Conservation (phyloP, 2,329 filamentous ascomycete genomes). For the Didymellaceae sp. region DNA sequence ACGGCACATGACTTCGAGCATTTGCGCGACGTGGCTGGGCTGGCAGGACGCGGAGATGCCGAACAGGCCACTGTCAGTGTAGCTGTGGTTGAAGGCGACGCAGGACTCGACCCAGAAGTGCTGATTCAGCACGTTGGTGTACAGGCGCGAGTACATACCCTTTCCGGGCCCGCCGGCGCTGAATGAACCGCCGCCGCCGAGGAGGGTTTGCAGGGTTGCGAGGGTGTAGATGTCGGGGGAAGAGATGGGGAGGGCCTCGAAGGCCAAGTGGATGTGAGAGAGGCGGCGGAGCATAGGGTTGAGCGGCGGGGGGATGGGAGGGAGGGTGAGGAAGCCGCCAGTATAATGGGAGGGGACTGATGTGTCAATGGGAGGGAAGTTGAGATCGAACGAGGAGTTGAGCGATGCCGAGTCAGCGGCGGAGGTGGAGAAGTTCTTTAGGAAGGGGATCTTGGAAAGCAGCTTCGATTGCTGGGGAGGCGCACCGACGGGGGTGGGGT, state of each 20-base stretch:
- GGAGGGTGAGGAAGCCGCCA: constrained; percentile 88
- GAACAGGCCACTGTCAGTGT: constrained; percentile 94
- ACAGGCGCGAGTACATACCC: constrained; percentile 98
- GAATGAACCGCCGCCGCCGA: constrained; percentile 95
- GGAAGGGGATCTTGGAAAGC: constrained; percentile 83
- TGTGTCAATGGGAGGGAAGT: constrained; percentile 62
- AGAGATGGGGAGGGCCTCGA: constrained; percentile 90
- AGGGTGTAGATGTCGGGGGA: constrained; percentile 95
- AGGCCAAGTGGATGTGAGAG: constrained; percentile 93
- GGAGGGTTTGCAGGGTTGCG: constrained; percentile 91
- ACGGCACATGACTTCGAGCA: constrained; percentile 95
- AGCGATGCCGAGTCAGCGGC: constrained; percentile 66
- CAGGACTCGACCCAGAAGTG: constrained; percentile 97
- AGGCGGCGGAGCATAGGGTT: constrained; percentile 81
- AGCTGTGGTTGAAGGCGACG: constrained; percentile 95
- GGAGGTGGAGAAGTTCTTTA: constrained; percentile 86
- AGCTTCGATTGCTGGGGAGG: constrained; percentile 67
- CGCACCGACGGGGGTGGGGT: constrained; percentile 46
- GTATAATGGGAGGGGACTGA: constrained; percentile 80
- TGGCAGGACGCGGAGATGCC: constrained; percentile 89
- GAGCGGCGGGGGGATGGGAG: constrained; percentile 75
- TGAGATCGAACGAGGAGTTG: constrained; percentile 56
- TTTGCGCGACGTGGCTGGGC: constrained; percentile 76
- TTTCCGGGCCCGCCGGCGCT: constrained; percentile 96
- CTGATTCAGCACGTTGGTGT: constrained; percentile 97